These are phyloP conservation scores for Eimeria praecox DNA, from an alignment of 169 alveolate genomes.

Conservation along the genomic window DNA sequence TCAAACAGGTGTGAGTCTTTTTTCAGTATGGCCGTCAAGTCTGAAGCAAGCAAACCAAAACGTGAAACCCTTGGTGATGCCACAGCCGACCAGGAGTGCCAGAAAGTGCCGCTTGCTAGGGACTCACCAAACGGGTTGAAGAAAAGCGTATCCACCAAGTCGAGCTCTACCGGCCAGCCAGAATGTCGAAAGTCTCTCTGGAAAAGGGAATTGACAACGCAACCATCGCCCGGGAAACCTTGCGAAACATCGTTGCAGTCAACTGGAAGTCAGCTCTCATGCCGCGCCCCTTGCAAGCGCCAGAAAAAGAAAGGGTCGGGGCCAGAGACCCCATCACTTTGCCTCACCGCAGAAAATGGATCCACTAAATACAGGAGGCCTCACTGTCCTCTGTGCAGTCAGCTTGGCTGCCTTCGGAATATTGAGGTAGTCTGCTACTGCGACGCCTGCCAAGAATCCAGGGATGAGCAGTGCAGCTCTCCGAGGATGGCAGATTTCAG, in stretches of 20 bases:
- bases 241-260: not conserved
- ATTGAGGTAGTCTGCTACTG: slow-evolving; percentile 65
- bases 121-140: slow-evolving; percentile 25
- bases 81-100: not conserved
- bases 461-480: slow-evolving; percentile 39
- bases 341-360: not conserved
- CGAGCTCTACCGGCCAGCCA: not conserved
- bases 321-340: slow-evolving; percentile 28
- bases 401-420: slow-evolving; percentile 73
- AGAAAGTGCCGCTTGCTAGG: not conserved
- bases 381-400: slow-evolving; percentile 69
- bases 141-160: slow-evolving; percentile 27
- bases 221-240: not conserved
- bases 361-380: slow-evolving; percentile 45
- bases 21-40: not conserved
- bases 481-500: slow-evolving; percentile 74
- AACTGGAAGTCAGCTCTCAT: not conserved
- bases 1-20: not conserved
- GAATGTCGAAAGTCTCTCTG: not conserved
- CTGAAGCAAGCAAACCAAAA: not conserved
- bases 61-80: not conserved
- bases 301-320: not conserved
- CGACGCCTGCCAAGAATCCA: slow-evolving; percentile 65
- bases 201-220: not conserved
- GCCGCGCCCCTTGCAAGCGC: slow-evolving; percentile 36